Conservation (phyloP, 805 yeast genomes). For the Isabelozyma heimii region DNA sequence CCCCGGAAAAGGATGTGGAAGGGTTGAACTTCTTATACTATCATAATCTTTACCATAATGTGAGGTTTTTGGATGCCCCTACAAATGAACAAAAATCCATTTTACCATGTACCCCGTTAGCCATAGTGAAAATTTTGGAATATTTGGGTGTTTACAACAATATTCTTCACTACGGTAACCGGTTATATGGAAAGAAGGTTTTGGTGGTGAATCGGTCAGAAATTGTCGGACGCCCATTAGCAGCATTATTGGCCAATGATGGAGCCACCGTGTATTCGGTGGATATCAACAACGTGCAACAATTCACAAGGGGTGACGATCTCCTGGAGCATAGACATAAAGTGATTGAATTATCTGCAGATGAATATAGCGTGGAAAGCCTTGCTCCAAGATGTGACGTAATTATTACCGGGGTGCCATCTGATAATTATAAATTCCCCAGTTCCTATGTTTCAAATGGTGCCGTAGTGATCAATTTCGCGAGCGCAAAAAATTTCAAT, state of each 20-base stretch:
- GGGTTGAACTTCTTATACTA: slow-evolving; percentile 89
- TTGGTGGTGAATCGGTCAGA: slow-evolving; percentile 92
- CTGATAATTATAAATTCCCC: slow-evolving; percentile 80
- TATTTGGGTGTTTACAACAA: slow-evolving; percentile 84
- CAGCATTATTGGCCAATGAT: slow-evolving; percentile 93
- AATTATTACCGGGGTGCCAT: slow-evolving; percentile 93
- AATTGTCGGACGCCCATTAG: slow-evolving; percentile 95
- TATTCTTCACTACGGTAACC: slow-evolving; percentile 81
- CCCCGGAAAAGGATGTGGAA: slow-evolving; percentile 93
- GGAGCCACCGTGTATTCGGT: slow-evolving; percentile 96
- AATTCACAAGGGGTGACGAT: slow-evolving; percentile 93
- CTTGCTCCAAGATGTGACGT: slow-evolving; percentile 81
- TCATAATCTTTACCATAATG: slow-evolving; percentile 92
- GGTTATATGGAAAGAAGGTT: slow-evolving; percentile 89
- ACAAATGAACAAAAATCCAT: slow-evolving; percentile 71
- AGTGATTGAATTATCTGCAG: slow-evolving; percentile 55
- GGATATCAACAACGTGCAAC: slow-evolving; percentile 83
- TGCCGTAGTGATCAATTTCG: slow-evolving; percentile 85
- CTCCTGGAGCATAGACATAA: slow-evolving; percentile 77
- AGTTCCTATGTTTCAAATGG: slow-evolving; percentile 78
- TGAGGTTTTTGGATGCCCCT: slow-evolving; percentile 77
- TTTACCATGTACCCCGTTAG: slow-evolving; percentile 95
- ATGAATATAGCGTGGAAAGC: slow-evolving; percentile 52
- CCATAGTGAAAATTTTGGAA: slow-evolving; percentile 89
- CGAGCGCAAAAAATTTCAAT: slow-evolving; percentile 83